Evolutionary conservation across 2,329 filamentous ascomycete genomes (phyloP).

Genomic region (Rutstroemia sp.): DNA sequence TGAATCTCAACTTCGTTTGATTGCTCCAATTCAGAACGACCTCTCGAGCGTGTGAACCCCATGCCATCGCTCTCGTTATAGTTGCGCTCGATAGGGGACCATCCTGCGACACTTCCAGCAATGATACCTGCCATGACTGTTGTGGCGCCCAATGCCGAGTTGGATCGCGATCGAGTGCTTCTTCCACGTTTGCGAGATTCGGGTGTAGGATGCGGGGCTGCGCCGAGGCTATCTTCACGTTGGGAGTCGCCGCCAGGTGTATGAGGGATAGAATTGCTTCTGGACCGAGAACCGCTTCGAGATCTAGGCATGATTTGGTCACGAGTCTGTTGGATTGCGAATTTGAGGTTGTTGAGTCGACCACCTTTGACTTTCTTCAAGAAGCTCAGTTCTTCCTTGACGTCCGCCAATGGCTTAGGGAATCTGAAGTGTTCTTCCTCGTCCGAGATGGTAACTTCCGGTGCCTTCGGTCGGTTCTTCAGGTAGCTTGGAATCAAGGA

Average conservation of each 20-base stretch:
- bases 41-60: conserved; percentile 24
- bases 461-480: conserved; percentile 24
- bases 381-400: conserved; percentile 74
- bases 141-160: conserved; percentile 66
- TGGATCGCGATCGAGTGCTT: conserved; percentile 54
- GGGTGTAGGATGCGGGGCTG: conserved; percentile 40
- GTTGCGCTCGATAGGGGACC: conserved; percentile 64
- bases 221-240: conserved; percentile 43
- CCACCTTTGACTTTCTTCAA: conserved; percentile 75
- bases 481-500: conserved; percentile 26
- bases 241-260: conserved; percentile 48
- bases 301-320: conserved; percentile 58
- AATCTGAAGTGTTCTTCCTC: conserved; percentile 59
- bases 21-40: conserved; percentile 33
- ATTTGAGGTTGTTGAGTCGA: conserved; percentile 73
- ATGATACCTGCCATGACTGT: conserved; percentile 80
- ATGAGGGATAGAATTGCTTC: conserved; percentile 58
- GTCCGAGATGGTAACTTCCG: conserved; percentile 51
- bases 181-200: conserved; percentile 59
- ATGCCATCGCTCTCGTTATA: conserved; percentile 23
- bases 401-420: conserved; percentile 64
- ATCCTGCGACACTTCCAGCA: conserved; percentile 68
- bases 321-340: conserved; percentile 67
- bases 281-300: conserved; percentile 54
- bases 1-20: conserved; percentile 39